Conservation (phyloP, 768 basidiomycete genomes). For the Boletales sp. region DNA sequence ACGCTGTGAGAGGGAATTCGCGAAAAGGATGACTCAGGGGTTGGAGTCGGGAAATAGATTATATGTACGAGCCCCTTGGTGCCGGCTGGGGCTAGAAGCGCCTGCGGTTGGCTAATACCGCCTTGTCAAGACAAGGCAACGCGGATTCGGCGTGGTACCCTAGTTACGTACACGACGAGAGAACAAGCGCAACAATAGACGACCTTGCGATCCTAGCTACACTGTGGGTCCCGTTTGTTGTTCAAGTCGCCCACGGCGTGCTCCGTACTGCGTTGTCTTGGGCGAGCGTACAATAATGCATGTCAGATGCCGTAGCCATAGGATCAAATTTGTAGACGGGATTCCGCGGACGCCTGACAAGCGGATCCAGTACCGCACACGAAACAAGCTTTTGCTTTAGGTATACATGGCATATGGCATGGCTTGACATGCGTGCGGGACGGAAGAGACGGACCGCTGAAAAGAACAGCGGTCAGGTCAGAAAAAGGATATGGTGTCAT, state of each 20-base stretch:
- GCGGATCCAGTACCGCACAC: too few species aligned
- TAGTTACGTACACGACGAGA: conserved; percentile 24
- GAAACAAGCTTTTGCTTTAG: too few species aligned
- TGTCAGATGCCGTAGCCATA: too few species aligned
- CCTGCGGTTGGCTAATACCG: too few species aligned
- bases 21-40: conserved; percentile 12
- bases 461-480: not conserved
- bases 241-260: not conserved
- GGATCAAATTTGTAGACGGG: too few species aligned
- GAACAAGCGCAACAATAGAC: conserved; percentile 10
- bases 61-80: not conserved
- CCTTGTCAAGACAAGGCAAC: not conserved
- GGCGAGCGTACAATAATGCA: not conserved
- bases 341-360: too few species aligned
- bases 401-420: too few species aligned
- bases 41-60: too few species aligned
- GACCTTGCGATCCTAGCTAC: conserved; percentile 4
- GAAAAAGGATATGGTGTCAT: conserved; percentile 3
- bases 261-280: conserved; percentile 9
- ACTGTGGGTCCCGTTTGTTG: conserved; percentile 10
- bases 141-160: conserved; percentile 21
- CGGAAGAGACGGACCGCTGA: not conserved
- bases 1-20: conserved; percentile 17
- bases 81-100: too few species aligned
- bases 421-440: not conserved